Evolutionary conservation across 352 stramenopile genomes (phyloP), one percentile per base, ranked within the genome.

Genomic region (Pythium monospermum): DNA sequence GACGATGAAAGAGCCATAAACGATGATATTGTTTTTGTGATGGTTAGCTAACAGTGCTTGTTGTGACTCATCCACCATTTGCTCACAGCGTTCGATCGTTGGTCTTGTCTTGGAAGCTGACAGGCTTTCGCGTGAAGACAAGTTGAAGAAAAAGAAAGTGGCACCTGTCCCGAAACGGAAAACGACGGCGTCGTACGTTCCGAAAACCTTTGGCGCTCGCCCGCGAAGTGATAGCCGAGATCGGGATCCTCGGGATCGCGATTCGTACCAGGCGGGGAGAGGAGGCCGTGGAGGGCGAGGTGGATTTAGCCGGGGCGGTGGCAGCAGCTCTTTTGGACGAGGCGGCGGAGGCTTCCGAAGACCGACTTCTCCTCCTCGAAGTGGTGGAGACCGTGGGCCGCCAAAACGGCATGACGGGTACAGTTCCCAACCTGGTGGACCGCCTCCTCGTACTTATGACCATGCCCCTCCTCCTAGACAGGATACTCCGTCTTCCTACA

Each of bases 91-190:
- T n/a, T 69, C 68, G 26, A 78, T 91, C 62, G 61, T 87, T 45
- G 63, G 63, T 46, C 64, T 91, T 38, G 84, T 91, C 26, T 39
- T 88, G 35, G 76, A 90, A 54, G 69, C 79, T 12, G 76, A 90
- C 28, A 81, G 79, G 32, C 43, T 87, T 22, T 87, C 73, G 61
- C 69, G 71, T 25, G 65, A 82, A 42, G 76, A 87, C 43, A 76
- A 68, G 31, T 41, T 25, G 30, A 66, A 73, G 32, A 50, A 53
- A n/a, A n/a, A n/a, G n/a, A n/a, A n/a, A n/a, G n/a, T n/a, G 44
- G 11, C 35, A 12, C 16, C 31, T 10, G 36, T 35, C 13, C 16
- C 36, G n/a, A 26, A 41, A 5, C 52, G 43, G 16, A 18, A 15
- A 11, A 53, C 50, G 26, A 50, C 50, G 26, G 41, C 31, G 15